Evolutionary conservation across 495 filamentous ascomycete genomes (phyloP).

Genomic region (Hyphodiscus hymeniophilus): DNA sequence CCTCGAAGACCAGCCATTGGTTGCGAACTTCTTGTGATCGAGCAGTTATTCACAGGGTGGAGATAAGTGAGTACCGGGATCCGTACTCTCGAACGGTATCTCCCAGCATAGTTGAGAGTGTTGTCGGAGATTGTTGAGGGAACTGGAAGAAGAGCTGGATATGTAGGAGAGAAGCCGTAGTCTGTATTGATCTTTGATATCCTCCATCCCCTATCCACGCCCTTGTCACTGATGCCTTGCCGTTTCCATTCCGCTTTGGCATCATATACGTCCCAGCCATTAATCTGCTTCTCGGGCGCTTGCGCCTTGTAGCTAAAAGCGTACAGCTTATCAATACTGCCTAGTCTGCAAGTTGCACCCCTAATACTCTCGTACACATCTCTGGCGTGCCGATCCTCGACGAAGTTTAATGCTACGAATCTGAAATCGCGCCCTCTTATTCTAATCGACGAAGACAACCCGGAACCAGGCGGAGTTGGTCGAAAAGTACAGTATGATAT

Average conservation of each 20-base stretch:
- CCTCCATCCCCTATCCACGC: constrained; percentile 71
- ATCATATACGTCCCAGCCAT: constrained; percentile 88
- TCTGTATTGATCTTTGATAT: constrained; percentile 84
- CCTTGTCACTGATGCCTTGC: constrained; percentile 73
- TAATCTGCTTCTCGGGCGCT: constrained; percentile 61
- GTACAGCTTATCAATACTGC: constrained; percentile 81
- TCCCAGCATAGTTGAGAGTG: constrained; percentile 86
- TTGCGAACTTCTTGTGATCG: constrained; percentile 92
- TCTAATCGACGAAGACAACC: constrained; percentile 73
- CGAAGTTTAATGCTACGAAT: constrained; percentile 86
- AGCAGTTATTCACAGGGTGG: constrained; percentile 94
- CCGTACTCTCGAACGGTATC: constrained; percentile 77
- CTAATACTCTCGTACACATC: constrained; percentile 89
- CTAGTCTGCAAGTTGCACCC: constrained; percentile 70
- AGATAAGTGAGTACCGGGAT: constrained; percentile 88
- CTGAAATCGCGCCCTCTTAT: constrained; percentile 87
- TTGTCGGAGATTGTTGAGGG: constrained; percentile 90
- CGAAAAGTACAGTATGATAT: constrained; percentile 68
- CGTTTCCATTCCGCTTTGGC: constrained; percentile 70
- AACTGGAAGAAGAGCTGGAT: constrained; percentile 76
- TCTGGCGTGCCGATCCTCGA: constrained; percentile 59
- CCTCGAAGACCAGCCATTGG: constrained; percentile 77
- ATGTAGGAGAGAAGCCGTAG: constrained; percentile 90
- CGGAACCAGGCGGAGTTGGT: constrained; percentile 60
- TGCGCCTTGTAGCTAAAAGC: constrained; percentile 80